Base-by-base conservation (phyloP, 805 yeast genomes). In the Wickerhamiella dianesei region DNA sequence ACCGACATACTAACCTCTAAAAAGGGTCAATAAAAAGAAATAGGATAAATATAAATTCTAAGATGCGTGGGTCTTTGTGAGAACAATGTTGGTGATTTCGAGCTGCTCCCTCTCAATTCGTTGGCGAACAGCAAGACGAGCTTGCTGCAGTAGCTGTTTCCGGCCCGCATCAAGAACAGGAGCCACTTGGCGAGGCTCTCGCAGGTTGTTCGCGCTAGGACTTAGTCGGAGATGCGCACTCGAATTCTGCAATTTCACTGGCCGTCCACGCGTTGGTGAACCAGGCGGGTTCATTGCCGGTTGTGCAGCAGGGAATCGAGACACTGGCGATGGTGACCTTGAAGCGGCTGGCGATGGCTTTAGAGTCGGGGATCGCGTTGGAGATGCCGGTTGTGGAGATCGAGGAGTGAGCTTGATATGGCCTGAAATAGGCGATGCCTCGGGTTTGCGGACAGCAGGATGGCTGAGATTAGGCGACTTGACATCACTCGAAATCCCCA, bases 241-340 rank as follows among this genome's bases (percentile, higher is more conserved):
- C 14, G 37, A 35, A 41, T 14, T 17, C 16, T 25, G 25, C 5
- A 43, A 32, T 25, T 12, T 25, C 32, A 25, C 6, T 25, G 32
- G 32, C 16, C 45, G 29, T 12, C 46, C 41, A 12, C 47, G 48
- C n/a, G 49, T 45, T 4, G 51, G 50, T 21, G 21, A 45, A n/a
- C 45, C 40, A 20, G 44, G 35, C 20, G 45, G 49, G 3, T 46
- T 46, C 4, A 47, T 25, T 35, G 50, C 61, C 0, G 60, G 53
- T 4, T 61, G 52, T 5, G 66, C 55, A 3, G 70, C 59, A 4
- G 67, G 36, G 16, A 17, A 20, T 12, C 41, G 21, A 12, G 36
- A 41, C 14, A 20, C 36, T 6, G 36, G 44, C n/a, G 41, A 19
- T 8, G 39, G 19, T 6, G 39, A 36, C 13, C 19, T 6, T 5